Conservation (phyloP, 495 filamentous ascomycete species). For the Niebla homalea region DNA sequence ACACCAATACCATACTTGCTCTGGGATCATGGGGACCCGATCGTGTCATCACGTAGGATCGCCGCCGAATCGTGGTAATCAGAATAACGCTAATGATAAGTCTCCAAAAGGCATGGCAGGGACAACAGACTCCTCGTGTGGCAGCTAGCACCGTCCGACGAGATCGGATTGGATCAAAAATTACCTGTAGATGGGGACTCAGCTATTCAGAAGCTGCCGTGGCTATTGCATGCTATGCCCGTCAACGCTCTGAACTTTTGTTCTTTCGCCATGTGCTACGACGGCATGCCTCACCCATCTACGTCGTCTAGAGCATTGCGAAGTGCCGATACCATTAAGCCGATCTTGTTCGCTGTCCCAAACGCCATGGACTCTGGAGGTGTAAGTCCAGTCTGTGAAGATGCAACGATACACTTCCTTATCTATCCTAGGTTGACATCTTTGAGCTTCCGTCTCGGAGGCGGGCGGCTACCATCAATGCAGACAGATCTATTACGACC, state of each 20-base stretch:
- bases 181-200: constrained; percentile 52
- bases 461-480: constrained; percentile 53
- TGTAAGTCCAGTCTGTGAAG: constrained; percentile 26
- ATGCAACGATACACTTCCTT: neutral
- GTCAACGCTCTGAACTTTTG: constrained; percentile 97
- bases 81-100: neutral
- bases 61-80: neutral
- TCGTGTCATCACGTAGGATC: constrained; percentile 58
- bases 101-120: constrained; percentile 58
- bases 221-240: constrained; percentile 68
- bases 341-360: constrained; percentile 59
- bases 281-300: constrained; percentile 11
- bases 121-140: constrained; percentile 81
- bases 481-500: constrained; percentile 42
- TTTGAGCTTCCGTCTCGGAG: constrained; percentile 66
- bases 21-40: constrained; percentile 54
- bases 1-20: constrained; percentile 65
- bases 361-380: constrained; percentile 64
- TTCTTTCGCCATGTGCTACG: constrained; percentile 56
- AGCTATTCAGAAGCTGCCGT: constrained; percentile 44
- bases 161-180: constrained; percentile 46
- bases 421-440: constrained; percentile 52
- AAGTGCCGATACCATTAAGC: constrained; percentile 1
- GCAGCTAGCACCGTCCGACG: constrained; percentile 54
- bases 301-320: constrained; percentile 2